phyloP scores from a whole-genome alignment of 495 filamentous ascomycete species.

The Bathelium albidoporum region DNA sequence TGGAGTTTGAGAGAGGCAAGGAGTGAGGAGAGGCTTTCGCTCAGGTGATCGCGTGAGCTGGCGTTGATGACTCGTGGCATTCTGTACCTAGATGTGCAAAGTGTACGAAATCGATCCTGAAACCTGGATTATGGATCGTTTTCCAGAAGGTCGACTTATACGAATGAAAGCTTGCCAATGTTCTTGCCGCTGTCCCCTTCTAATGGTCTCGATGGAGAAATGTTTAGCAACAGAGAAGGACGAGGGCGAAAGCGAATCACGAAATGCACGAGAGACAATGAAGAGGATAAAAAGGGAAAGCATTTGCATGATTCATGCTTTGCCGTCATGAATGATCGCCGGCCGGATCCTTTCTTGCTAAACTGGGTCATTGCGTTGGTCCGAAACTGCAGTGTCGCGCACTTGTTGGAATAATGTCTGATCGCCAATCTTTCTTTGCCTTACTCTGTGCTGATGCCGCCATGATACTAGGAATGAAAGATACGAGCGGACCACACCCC shows the following conservation, averaged over 20 bases:
- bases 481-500: too few relatives aligned
- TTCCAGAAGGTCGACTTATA: neutral
- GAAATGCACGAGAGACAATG: neutral
- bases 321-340: neutral
- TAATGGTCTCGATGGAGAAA: too few relatives aligned
- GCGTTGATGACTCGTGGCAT: neutral
- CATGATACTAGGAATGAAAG: too few relatives aligned
- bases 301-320: neutral
- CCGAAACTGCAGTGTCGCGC: neutral
- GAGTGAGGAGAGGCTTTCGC: neutral
- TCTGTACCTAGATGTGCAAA: too few relatives aligned
- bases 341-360: neutral
- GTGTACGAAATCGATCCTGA: neutral
- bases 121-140: too few relatives aligned
- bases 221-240: too few relatives aligned
- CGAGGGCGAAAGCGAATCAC: too few relatives aligned
- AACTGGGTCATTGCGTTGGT: neutral
- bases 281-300: neutral
- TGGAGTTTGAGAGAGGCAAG: neutral
- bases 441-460: too few relatives aligned
- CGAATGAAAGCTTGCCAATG: too few relatives aligned
- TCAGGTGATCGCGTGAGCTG: neutral
- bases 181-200: too few relatives aligned
- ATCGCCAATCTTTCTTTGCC: neutral
- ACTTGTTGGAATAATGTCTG: neutral